A percentile compares a stretch with the other conserved stretches of the same genome.
These are phyloP conservation scores for Tranzscheliella williamsii DNA, from an alignment of 1,284 basidiomycete genomes.

Conservation along the genomic window DNA sequence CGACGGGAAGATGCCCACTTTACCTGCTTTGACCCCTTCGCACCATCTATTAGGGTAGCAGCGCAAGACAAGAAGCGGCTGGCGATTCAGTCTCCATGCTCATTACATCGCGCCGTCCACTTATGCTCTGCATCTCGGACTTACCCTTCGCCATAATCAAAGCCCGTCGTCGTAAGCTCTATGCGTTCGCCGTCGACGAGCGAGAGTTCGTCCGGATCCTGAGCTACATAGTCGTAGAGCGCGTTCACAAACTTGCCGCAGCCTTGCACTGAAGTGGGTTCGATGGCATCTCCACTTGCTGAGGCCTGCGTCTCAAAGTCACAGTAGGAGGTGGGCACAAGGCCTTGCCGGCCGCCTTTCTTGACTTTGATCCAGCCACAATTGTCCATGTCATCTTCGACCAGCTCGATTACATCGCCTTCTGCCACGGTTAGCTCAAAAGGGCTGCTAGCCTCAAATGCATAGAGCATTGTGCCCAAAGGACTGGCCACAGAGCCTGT, in stretches of 20 bases:
- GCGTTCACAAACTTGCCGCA: slow-evolving; percentile 29
- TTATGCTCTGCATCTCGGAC: slow-evolving; percentile 2
- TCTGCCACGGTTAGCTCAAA: slow-evolving; percentile 40
- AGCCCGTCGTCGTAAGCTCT: slow-evolving; percentile 24
- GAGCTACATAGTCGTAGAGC: slow-evolving; percentile 42
- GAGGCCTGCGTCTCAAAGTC: slow-evolving; percentile 7
- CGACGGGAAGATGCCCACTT: slow-evolving; percentile 33
- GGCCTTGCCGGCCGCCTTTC: slow-evolving; percentile 12
- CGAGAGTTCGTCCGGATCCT: slow-evolving; percentile 32
- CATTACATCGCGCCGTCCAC: no score
- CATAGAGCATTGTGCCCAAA: slow-evolving; percentile 22
- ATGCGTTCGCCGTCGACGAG: slow-evolving; percentile 26
- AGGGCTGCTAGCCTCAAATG: slow-evolving; percentile 39
- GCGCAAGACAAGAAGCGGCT: no score
- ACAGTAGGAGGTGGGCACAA: slow-evolving; percentile 44
- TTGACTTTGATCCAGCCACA: slow-evolving; percentile 44
- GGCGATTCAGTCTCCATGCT: no score
- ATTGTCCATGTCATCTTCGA: slow-evolving; percentile 41
- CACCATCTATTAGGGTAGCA: slow-evolving; percentile 16
- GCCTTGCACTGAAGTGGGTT: slow-evolving; percentile 3
- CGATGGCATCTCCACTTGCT: not conserved
- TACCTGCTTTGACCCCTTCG: slow-evolving; percentile 31
- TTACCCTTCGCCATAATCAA: slow-evolving; percentile 39
- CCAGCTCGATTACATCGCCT: slow-evolving; percentile 34
- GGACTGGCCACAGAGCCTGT: not conserved